These are phyloP conservation scores for Camellia sinensis DNA, from an alignment of 148 eudicot genomes.

Conservation along the genomic window DNA sequence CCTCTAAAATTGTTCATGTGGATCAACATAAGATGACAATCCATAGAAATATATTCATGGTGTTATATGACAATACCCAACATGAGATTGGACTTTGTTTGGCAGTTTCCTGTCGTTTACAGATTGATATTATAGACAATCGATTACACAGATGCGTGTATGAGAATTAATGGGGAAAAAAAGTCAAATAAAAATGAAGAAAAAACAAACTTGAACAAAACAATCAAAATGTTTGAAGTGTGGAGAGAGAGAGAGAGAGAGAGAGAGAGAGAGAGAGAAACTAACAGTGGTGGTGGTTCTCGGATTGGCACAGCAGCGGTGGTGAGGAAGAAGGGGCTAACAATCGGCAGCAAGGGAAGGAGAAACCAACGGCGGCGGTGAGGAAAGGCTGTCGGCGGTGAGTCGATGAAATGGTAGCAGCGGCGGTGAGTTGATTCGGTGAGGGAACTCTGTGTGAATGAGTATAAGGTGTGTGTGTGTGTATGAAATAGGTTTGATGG, in stretches of 20 bases:
- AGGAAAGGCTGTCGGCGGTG: too few relatives aligned
- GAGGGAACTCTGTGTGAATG: too few relatives aligned
- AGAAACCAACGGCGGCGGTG: too few relatives aligned
- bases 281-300: too few relatives aligned
- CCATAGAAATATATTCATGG: neutral
- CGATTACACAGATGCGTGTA: neutral
- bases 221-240: neutral
- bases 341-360: too few relatives aligned
- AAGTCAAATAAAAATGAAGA: neutral
- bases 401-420: too few relatives aligned
- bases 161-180: neutral
- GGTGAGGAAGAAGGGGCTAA: too few relatives aligned
- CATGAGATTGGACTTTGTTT: neutral
- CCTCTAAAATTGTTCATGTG: neutral
- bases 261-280: too few relatives aligned
- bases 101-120: neutral
- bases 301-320: too few relatives aligned
- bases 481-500: too few relatives aligned
- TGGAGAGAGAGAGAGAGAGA: slow-evolving; percentile 9
- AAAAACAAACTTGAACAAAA: neutral
- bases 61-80: neutral
- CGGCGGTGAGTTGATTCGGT: too few relatives aligned
- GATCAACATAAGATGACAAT: neutral
- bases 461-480: too few relatives aligned
- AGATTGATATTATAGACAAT: neutral